Conservation (phyloP, 2,329 filamentous ascomycete genomes). For the Alternaria viburni region DNA sequence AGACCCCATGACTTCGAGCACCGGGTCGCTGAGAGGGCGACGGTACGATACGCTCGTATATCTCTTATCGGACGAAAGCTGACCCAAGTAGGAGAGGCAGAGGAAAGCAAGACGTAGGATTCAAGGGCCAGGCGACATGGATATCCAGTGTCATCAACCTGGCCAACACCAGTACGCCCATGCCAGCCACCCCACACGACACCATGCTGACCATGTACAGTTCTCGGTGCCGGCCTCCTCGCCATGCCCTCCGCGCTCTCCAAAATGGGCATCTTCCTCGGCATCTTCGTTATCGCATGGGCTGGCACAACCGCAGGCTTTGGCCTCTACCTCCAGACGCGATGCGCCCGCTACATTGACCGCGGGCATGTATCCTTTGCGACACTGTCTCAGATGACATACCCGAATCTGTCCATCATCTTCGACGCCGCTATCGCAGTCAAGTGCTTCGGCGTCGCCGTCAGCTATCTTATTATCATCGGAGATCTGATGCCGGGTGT, state of each 20-base stretch:
- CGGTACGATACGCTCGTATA: constrained; percentile 27
- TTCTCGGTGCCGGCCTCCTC: constrained; percentile 91
- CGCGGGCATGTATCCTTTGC: constrained; percentile 91
- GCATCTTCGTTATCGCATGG: constrained; percentile 86
- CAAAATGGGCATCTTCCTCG: constrained; percentile 91
- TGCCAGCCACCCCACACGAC: neutral
- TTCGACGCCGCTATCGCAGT: constrained; percentile 96
- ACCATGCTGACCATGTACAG: constrained; percentile 54
- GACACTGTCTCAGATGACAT: constrained; percentile 94
- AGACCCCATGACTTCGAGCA: constrained; percentile 51
- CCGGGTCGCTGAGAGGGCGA: constrained; percentile 48
- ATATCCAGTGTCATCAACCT: constrained; percentile 92
- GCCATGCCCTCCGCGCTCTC: constrained; percentile 96
- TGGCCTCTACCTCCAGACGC: constrained; percentile 91
- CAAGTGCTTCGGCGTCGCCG: constrained; percentile 96
- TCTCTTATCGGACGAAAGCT: constrained; percentile 15
- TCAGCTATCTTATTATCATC: constrained; percentile 98
- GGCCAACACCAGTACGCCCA: constrained; percentile 83
- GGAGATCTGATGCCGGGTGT: constrained; percentile 98
- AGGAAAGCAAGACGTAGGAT: constrained; percentile 73
- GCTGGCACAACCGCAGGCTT: constrained; percentile 88
- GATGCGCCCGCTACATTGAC: constrained; percentile 92
- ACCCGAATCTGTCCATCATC: constrained; percentile 91
- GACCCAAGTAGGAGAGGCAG: constrained; percentile 58
- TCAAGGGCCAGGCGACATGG: constrained; percentile 80